Conservation (phyloP, 1,284 basidiomycete species). For the Cryptococcus amylolentus region DNA sequence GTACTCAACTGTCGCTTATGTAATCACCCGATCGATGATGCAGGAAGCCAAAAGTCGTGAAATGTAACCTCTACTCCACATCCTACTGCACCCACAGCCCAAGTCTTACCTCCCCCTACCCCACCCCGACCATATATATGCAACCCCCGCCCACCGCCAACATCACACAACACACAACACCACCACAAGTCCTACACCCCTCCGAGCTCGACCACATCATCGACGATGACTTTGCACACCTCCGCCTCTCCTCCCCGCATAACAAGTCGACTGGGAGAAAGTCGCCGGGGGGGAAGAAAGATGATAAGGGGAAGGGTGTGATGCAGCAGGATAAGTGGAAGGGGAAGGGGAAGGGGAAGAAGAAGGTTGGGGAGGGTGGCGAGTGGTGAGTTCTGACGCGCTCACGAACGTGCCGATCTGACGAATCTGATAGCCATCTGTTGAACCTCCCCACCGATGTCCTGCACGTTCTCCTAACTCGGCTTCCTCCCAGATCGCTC, state of each 20-base stretch:
- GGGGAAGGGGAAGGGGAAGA: slow-evolving; percentile 24
- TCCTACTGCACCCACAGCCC: not conserved
- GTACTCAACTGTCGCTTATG: no score
- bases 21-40: not conserved
- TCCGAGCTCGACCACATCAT: slow-evolving; percentile 10
- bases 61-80: not conserved
- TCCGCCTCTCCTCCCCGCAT: not conserved
- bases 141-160: slow-evolving; percentile 3
- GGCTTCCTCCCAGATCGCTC: slow-evolving; percentile 38
- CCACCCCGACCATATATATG: slow-evolving; percentile 2
- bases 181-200: not conserved
- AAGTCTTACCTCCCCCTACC: not conserved
- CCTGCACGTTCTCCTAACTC: slow-evolving; percentile 34
- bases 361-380: slow-evolving; percentile 4
- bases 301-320: slow-evolving; percentile 13
- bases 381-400: slow-evolving; percentile 22
- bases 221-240: slow-evolving; percentile 1
- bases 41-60: not conserved
- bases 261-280: no score
- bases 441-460: slow-evolving; percentile 41
- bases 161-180: slow-evolving; percentile 4
- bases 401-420: not conserved
- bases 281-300: not conserved
- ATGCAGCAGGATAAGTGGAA: slow-evolving; percentile 9
- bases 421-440: slow-evolving; percentile 27